A percentile compares a stretch with the other conserved stretches of the same genome.
Conservation (phyloP, 140 eudicot species). For the Flaveria floridana region DNA sequence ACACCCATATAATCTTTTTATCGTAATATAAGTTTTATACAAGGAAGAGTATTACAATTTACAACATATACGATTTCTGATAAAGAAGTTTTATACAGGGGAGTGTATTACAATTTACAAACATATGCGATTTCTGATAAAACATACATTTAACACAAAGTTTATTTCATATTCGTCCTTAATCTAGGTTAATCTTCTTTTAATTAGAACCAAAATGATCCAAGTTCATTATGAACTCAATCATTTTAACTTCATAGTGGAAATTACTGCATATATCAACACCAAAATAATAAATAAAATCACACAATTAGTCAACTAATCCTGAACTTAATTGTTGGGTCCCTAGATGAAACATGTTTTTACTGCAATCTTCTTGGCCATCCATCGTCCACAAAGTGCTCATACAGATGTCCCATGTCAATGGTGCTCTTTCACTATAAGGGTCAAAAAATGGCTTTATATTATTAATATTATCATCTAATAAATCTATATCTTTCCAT, state of each 20-base stretch:
- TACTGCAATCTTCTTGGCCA: constrained; percentile 52
- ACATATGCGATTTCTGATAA: background rate
- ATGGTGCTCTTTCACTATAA: constrained; percentile 42
- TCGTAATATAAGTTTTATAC: background rate
- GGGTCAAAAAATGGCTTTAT: constrained; percentile 47
- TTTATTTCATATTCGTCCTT: constrained; percentile 1
- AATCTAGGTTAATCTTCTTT: background rate
- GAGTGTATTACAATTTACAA: background rate
- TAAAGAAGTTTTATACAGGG: background rate
- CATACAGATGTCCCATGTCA: constrained; percentile 59
- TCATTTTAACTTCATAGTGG: constrained; percentile 22
- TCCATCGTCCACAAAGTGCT: constrained; percentile 55
- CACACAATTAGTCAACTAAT: constrained; percentile 29
- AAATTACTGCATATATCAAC: constrained; percentile 33
- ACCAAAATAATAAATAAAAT: constrained; percentile 35
- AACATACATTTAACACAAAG: background rate
- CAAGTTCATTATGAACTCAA: background rate
- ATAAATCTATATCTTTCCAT: constrained; percentile 49
- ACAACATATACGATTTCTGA: background rate
- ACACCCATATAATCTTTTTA: background rate
- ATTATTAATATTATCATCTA: constrained; percentile 40
- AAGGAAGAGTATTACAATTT: background rate
- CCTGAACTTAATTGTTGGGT: constrained; percentile 36
- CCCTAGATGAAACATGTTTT: constrained; percentile 37
- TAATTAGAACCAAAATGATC: background rate